Percentiles rank a stretch among this genome's conserved stretches.
Conservation (phyloP, 805 yeast species). For the Kuraishia ogatae region DNA sequence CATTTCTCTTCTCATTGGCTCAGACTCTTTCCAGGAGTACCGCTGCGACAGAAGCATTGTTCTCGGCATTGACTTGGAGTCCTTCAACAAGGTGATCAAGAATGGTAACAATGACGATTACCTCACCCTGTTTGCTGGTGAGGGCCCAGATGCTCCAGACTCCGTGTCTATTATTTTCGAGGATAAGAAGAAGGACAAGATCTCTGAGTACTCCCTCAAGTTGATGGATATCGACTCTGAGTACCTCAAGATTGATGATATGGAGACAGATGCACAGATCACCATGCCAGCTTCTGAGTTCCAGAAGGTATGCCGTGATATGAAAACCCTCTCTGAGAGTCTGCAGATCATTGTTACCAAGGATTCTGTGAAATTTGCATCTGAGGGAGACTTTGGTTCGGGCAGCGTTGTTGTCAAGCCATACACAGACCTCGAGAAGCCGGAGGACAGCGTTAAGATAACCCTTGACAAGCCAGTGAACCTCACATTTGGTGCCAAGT, state of each 20-base stretch:
- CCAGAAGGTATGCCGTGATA: constrained; percentile 82
- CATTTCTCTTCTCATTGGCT: constrained; percentile 80
- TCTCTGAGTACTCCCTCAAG: constrained; percentile 84
- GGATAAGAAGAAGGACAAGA: constrained; percentile 83
- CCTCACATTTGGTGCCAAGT: constrained; percentile 85
- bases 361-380: constrained; percentile 81
- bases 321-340: constrained; percentile 81
- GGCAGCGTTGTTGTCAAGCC: constrained; percentile 87
- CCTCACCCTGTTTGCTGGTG: constrained; percentile 80
- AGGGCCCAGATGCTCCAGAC: constrained; percentile 58
- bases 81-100: constrained; percentile 80
- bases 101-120: constrained; percentile 89
- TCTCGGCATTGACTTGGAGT: constrained; percentile 81
- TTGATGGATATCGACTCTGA: constrained; percentile 97
- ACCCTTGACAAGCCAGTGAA: constrained; percentile 81
- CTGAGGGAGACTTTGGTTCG: constrained; percentile 87
- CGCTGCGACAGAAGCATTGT: constrained; percentile 94
- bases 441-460: constrained; percentile 67
- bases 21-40: constrained; percentile 82
- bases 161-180: constrained; percentile 76
- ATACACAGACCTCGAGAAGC: constrained; percentile 67
- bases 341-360: constrained; percentile 80
- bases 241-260: constrained; percentile 85
- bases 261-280: constrained; percentile 81
- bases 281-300: constrained; percentile 85